These are phyloP conservation scores for Teratosphaeria gauchensis DNA, from an alignment of 2,329 filamentous ascomycete genomes.

Conservation along the genomic window DNA sequence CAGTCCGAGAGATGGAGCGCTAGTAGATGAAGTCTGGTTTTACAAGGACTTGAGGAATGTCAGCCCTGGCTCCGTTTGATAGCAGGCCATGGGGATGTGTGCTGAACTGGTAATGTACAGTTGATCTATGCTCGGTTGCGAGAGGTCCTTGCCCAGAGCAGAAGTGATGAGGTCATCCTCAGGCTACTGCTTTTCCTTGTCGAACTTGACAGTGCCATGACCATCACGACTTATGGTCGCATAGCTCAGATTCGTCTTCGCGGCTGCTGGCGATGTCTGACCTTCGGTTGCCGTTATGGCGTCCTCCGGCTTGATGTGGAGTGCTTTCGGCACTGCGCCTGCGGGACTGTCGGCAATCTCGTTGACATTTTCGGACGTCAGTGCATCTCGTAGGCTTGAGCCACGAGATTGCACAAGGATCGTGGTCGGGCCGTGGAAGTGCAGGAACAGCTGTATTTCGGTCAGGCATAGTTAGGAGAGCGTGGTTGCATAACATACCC, in stretches of 20 bases:
- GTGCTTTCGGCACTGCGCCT: slow-evolving; percentile 54
- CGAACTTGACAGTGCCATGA: slow-evolving; percentile 21
- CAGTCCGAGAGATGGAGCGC: slow-evolving; percentile 37
- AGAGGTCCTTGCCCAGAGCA: neutral
- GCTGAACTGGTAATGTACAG: neutral
- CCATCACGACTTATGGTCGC: slow-evolving; percentile 24
- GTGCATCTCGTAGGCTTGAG: slow-evolving; percentile 63
- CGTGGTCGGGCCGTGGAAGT: slow-evolving; percentile 78
- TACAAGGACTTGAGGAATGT: slow-evolving; percentile 45
- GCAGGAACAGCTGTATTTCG: slow-evolving; percentile 59
- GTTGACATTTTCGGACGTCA: slow-evolving; percentile 71
- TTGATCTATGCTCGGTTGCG: neutral
- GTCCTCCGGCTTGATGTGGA: slow-evolving; percentile 29
- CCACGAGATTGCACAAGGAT: slow-evolving; percentile 84
- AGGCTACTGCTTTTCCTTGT: slow-evolving; percentile 2
- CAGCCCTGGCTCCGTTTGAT: neutral
- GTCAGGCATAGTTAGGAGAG: slow-evolving; percentile 1
- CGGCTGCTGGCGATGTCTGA: slow-evolving; percentile 7
- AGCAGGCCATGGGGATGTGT: neutral
- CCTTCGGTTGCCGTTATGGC: slow-evolving; percentile 13
- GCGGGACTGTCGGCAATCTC: slow-evolving; percentile 79
- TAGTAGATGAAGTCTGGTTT: slow-evolving; percentile 47
- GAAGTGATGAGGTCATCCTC: neutral
- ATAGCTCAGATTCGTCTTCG: slow-evolving; percentile 24
- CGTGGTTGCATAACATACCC: slow-evolving; percentile 38